phyloP scores from a whole-genome alignment of 371 early-diverging fungal genomes.

The Syncephalastrum monosporum region DNA sequence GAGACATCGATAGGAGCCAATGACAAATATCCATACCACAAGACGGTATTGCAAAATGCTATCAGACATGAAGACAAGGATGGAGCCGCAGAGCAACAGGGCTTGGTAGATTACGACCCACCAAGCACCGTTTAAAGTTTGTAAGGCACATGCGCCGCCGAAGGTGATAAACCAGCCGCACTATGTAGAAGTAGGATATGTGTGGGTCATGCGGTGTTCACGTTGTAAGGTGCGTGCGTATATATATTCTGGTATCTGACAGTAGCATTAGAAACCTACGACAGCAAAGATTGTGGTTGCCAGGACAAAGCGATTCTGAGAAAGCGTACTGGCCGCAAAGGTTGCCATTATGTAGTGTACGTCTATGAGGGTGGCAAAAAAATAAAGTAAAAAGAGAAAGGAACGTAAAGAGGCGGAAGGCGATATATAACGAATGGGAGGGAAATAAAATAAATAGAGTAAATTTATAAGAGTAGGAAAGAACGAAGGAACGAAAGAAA shows the following conservation, averaged over 20 bases:
- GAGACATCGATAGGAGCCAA: not conserved
- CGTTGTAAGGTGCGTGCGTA: too few relatives aligned
- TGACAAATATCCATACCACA: constrained; percentile 20
- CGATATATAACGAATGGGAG: constrained; percentile 2
- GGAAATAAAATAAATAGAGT: constrained; percentile 1
- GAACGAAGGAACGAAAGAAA: constrained; percentile 3
- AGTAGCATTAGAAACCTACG: constrained; percentile 18
- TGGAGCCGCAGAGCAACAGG: constrained; percentile 19
- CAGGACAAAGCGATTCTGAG: constrained; percentile 28
- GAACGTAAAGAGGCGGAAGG: not conserved
- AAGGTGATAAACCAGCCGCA: constrained; percentile 35
- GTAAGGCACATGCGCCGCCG: constrained; percentile 34
- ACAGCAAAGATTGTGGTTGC: constrained; percentile 25
- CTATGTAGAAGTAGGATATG: constrained; percentile 15
- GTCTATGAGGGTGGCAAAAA: constrained; percentile 6
- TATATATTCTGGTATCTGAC: too few relatives aligned
- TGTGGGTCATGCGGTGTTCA: too few relatives aligned
- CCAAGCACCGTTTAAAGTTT: constrained; percentile 44
- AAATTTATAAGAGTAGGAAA: constrained; percentile 5
- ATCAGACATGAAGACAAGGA: constrained; percentile 22
- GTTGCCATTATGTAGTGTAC: constrained; percentile 11
- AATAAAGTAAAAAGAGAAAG: constrained; percentile 4
- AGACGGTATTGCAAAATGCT: constrained; percentile 30
- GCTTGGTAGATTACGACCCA: constrained; percentile 45
- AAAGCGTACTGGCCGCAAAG: constrained; percentile 13